Evolutionary conservation across 805 yeast species (phyloP).

Genomic region (Lachancea kluyveri): DNA sequence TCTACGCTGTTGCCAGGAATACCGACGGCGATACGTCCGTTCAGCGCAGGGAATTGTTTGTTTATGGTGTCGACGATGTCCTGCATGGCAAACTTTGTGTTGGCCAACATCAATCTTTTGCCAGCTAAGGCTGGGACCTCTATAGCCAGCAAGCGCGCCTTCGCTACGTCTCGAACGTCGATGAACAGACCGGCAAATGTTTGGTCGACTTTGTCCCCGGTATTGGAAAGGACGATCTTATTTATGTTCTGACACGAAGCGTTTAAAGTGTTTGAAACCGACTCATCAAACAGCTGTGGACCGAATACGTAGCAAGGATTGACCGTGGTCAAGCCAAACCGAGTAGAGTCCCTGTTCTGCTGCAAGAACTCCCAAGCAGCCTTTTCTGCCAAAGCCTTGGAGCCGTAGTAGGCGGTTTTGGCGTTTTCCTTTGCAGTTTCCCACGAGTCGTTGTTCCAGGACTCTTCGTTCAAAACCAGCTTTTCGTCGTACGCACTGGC

Average conservation of each 20-base stretch:
- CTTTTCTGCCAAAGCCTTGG: constrained; percentile 51
- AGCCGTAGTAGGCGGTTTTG: constrained; percentile 34
- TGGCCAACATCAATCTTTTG: constrained; percentile 27
- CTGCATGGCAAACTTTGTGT: constrained; percentile 22
- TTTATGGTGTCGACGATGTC: constrained; percentile 25
- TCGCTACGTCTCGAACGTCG: constrained; percentile 59
- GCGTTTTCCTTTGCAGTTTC: constrained; percentile 16
- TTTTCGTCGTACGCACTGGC: constrained; percentile 12
- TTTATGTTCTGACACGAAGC: constrained; percentile 33
- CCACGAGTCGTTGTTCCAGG: constrained; percentile 33
- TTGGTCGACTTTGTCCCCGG: constrained; percentile 24
- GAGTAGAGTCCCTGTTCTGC: constrained; percentile 31
- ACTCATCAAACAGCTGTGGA: constrained; percentile 41
- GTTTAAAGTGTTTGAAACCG: constrained; percentile 32
- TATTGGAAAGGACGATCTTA: constrained; percentile 24
- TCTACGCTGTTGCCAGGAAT: constrained; percentile 25
- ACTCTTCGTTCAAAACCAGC: constrained; percentile 25
- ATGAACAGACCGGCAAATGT: constrained; percentile 29
- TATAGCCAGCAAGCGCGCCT: constrained; percentile 47
- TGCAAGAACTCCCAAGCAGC: constrained; percentile 49
- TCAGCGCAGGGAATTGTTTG: constrained; percentile 36
- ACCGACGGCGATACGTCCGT: constrained; percentile 39
- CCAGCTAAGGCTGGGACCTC: constrained; percentile 31
- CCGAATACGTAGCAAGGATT: constrained; percentile 44
- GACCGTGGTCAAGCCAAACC: constrained; percentile 35